Percentiles rank a stretch among this genome's conserved stretches.
Evolutionary conservation across 2,329 filamentous ascomycete genomes (phyloP).

Genomic region (Ceratocystis diversiconidia): DNA sequence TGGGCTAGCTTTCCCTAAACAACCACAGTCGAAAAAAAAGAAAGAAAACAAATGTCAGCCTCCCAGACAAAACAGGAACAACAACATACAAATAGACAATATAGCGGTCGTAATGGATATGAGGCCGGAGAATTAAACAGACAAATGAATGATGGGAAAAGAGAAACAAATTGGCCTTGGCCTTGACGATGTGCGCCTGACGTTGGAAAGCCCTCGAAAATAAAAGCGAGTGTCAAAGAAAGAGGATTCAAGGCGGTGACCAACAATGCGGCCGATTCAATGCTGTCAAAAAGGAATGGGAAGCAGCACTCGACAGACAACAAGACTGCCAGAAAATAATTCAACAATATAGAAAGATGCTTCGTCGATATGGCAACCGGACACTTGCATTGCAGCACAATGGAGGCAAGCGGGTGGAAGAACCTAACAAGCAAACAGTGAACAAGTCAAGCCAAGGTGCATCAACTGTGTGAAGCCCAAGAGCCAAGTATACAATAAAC

Average conservation of each 20-base stretch:
- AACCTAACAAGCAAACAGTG: background rate
- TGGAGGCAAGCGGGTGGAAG: background rate
- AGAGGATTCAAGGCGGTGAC: background rate
- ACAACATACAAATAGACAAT: background rate
- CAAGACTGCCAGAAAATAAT: background rate
- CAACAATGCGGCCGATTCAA: background rate
- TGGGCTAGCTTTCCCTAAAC: background rate
- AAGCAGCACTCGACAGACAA: background rate
- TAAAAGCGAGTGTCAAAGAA: background rate
- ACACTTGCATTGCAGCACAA: conserved; percentile 3
- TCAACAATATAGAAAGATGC: conserved; percentile 6
- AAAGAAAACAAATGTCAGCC: background rate
- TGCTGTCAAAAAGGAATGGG: background rate
- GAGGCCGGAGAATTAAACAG: background rate
- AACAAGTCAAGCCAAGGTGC: no score
- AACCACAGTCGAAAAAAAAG: background rate
- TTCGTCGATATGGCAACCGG: background rate
- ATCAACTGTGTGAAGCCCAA: no score
- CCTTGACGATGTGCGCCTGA: background rate
- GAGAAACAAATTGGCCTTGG: background rate
- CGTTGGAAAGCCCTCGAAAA: background rate
- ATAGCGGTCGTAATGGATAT: background rate
- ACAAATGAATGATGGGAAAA: background rate
- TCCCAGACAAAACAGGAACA: background rate
- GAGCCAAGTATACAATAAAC: background rate